Percentiles rank a stretch among this genome's conserved stretches.
Evolutionary conservation across 345 rosid genomes (phyloP).

Genomic region (Raphanus sativus): DNA sequence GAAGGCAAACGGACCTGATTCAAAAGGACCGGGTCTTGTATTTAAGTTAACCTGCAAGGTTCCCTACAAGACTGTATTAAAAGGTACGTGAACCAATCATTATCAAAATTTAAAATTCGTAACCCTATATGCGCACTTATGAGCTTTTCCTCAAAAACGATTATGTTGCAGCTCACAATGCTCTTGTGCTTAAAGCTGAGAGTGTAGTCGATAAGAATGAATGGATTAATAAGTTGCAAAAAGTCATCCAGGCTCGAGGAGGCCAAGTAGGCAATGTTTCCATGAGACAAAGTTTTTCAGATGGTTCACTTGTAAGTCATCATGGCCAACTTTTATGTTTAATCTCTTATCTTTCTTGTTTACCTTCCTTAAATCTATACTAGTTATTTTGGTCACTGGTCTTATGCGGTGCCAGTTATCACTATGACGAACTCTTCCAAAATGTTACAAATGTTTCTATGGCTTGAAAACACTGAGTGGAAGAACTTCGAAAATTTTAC

Average conservation of each 20-base stretch:
- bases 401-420: not conserved
- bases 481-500: not conserved
- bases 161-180: slow-evolving; percentile 77
- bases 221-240: slow-evolving; percentile 84
- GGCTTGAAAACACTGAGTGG: not conserved
- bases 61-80: slow-evolving; percentile 87
- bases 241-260: slow-evolving; percentile 59
- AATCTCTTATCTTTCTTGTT: not conserved
- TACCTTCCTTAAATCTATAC: not conserved
- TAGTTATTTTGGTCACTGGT: slow-evolving; percentile 1
- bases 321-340: slow-evolving; percentile 4
- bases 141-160: slow-evolving; percentile 2
- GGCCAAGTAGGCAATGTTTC: slow-evolving; percentile 66
- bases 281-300: slow-evolving; percentile 92
- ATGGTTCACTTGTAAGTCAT: slow-evolving; percentile 92
- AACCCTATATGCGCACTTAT: slow-evolving; percentile 6
- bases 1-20: slow-evolving; percentile 76
- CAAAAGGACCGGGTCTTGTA: slow-evolving; percentile 64
- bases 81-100: slow-evolving; percentile 52
- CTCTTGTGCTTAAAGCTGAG: slow-evolving; percentile 86
- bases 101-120: slow-evolving; percentile 16
- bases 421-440: slow-evolving; percentile 5
- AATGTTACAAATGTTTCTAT: not conserved
- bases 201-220: slow-evolving; percentile 73
- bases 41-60: slow-evolving; percentile 86